Conservation (phyloP, 148 eudicot species). For the Rhododendron griersonianum region DNA sequence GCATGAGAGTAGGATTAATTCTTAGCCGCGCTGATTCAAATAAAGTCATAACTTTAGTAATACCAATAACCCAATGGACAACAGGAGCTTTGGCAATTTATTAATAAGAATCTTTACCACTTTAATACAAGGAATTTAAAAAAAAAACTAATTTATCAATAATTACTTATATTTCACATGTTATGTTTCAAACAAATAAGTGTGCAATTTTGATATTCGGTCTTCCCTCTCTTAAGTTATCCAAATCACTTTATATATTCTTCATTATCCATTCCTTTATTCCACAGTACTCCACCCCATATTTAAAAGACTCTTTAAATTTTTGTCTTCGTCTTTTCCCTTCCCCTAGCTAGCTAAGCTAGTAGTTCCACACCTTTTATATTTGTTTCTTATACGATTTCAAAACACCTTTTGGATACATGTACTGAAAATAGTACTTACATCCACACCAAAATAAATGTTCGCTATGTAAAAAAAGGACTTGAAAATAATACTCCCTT, state of each 20-base stretch:
- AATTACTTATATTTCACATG: not conserved
- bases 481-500: no score
- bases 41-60: not conserved
- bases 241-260: constrained; percentile 30
- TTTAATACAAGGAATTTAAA: not conserved
- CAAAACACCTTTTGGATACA: not conserved
- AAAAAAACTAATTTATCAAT: no score
- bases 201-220: not conserved
- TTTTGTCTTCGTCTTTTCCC: constrained; percentile 24
- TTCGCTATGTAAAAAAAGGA: no score
- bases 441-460: no score
- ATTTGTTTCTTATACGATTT: not conserved
- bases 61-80: not conserved
- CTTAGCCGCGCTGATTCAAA: not conserved
- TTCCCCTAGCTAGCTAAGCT: not conserved
- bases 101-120: not conserved
- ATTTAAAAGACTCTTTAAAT: constrained; percentile 18
- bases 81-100: not conserved
- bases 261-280: constrained; percentile 26
- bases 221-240: constrained; percentile 16
- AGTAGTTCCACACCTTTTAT: not conserved
- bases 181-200: not conserved
- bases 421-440: not conserved
- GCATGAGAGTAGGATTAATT: not conserved
- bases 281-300: constrained; percentile 15